A percentile compares a stretch with the other conserved stretches of the same genome.
Conservation (phyloP, 306 rosid genomes). For the Cucumis sativus region DNA sequence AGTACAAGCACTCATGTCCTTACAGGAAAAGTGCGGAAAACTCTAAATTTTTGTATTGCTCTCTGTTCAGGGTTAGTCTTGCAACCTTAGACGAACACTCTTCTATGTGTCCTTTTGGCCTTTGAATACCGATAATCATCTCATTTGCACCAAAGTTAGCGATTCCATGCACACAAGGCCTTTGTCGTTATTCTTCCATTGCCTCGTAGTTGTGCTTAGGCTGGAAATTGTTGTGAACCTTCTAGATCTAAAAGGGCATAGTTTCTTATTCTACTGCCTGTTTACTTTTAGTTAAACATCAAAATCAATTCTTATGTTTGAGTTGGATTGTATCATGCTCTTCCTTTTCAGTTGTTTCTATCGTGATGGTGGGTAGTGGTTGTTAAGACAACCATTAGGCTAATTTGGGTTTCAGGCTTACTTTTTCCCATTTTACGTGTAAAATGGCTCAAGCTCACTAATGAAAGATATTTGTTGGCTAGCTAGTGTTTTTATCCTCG, state of each 20-base stretch:
- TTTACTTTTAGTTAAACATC: neutral
- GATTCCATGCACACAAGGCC: neutral
- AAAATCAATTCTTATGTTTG: neutral
- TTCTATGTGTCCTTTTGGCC: neutral
- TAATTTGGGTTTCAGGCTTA: too few species aligned
- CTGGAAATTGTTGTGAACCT: neutral
- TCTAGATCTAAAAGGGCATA: neutral
- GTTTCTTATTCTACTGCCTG: neutral
- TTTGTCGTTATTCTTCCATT: neutral
- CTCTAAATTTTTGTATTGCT: conserved; percentile 78
- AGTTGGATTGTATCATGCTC: neutral
- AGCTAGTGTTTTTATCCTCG: too few species aligned
- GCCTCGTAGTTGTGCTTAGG: neutral
- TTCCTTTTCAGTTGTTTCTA: neutral
- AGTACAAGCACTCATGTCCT: conserved; percentile 60
- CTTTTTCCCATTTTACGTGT: too few species aligned
- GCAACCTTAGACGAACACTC: neutral
- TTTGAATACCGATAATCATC: neutral
- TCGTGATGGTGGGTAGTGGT: neutral
- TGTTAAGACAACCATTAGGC: too few species aligned
- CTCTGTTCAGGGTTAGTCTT: conserved; percentile 84
- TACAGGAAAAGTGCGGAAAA: conserved; percentile 80
- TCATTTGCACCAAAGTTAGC: neutral
- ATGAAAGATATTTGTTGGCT: too few species aligned
- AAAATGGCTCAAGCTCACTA: too few species aligned